Evolutionary conservation across 2,329 filamentous ascomycete species (phyloP).

Genomic region (Orbilia oligospora): DNA sequence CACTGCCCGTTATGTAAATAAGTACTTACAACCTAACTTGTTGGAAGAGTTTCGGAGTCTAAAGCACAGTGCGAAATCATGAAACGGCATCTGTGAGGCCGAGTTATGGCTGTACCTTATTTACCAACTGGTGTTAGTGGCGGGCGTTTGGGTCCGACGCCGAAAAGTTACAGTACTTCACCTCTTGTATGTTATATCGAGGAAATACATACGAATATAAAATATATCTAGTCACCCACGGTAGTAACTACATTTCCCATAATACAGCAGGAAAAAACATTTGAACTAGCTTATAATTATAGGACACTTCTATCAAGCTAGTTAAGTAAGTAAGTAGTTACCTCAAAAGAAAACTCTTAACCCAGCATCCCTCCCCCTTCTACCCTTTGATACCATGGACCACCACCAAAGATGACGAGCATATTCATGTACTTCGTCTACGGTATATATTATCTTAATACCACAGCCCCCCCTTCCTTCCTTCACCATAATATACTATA

Average conservation of each 20-base stretch:
- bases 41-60: not conserved
- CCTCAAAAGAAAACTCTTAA: no score
- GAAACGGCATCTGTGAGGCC: slow-evolving; percentile 3
- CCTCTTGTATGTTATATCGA: no score
- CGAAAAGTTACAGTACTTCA: no score
- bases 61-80: not conserved
- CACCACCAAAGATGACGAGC: not conserved
- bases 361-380: no score
- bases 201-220: no score
- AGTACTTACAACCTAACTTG: not conserved
- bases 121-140: not conserved
- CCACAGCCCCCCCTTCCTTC: not conserved
- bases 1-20: no score
- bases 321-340: no score
- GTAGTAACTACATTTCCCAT: no score
- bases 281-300: no score
- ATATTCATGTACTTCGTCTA: not conserved
- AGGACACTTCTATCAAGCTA: no score
- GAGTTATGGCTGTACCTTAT: not conserved
- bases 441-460: slow-evolving; percentile 13
- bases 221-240: not conserved
- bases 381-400: not conserved
- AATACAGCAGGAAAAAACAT: no score
- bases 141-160: not conserved
- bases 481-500: not conserved